phyloP scores from a whole-genome alignment of 768 basidiomycete genomes.

The Collybia sp. region DNA sequence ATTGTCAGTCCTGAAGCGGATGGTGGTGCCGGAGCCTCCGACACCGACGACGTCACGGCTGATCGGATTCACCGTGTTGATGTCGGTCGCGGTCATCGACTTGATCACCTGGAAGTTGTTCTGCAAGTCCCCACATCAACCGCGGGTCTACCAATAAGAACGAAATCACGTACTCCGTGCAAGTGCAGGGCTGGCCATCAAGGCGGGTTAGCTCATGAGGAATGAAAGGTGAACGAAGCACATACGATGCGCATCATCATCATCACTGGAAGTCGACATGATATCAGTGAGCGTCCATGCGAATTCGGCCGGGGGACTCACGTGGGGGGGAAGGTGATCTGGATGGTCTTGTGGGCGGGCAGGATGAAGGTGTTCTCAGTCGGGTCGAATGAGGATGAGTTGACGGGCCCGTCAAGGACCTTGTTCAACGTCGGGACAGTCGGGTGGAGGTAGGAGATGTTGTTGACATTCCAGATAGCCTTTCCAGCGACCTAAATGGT shows the following conservation, averaged over 20 bases:
- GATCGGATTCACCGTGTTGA: slow-evolving; percentile 28
- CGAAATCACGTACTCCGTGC: too few relatives aligned
- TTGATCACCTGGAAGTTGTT: too few relatives aligned
- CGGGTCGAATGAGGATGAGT: neutral
- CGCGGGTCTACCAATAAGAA: too few relatives aligned
- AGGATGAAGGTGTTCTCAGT: slow-evolving; percentile 14
- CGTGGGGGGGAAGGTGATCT: neutral
- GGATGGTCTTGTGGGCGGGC: slow-evolving; percentile 5
- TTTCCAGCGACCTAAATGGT: slow-evolving; percentile 8
- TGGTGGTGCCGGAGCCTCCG: slow-evolving; percentile 11
- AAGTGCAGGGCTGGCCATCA: too few relatives aligned
- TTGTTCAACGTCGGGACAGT: slow-evolving; percentile 18
- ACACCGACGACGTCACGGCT: slow-evolving; percentile 7
- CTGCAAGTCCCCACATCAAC: too few relatives aligned
- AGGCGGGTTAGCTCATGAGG: neutral
- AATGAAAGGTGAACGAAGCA: neutral
- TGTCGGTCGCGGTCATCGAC: too few relatives aligned
- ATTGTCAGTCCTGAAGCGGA: slow-evolving; percentile 9
- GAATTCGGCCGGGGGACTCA: neutral
- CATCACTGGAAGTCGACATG: slow-evolving; percentile 10
- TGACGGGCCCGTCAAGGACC: slow-evolving; percentile 21
- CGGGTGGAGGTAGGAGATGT: slow-evolving; percentile 21
- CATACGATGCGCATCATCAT: slow-evolving; percentile 16
- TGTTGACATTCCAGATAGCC: slow-evolving; percentile 26
- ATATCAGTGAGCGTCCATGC: neutral